Base-by-base conservation (phyloP, 495 filamentous ascomycete species). In the Viridothelium virens region DNA sequence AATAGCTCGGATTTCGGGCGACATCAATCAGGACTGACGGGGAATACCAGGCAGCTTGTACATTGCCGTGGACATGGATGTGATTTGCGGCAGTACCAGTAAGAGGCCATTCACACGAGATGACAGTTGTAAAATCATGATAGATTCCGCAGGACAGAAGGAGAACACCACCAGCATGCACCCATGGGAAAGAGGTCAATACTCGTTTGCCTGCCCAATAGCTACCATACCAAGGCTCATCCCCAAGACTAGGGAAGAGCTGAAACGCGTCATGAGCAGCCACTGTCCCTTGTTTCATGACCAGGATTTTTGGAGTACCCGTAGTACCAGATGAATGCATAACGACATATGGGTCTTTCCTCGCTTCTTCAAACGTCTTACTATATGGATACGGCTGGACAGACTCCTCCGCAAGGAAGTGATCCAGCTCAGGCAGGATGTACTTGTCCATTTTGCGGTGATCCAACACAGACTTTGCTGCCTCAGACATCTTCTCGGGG, bases 291-390 rank as follows among this genome's bases (percentile, higher is more conserved):
- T 59, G 53, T 36, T 59, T 59, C 5, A 59, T 18, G 18, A 59
- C 53, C 7, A 59, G 5, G n/a, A 59, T 36, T 31, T 76, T 73
- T 2, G 75, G 74, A 1, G 71, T 47, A 2, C 72, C 73, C 5
- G 71, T 75, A 2, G 74, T 68, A 14, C 74, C 74, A 2, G 73
- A 70, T 14, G 75, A 71, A 63, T 75, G 72, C 12, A 76, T 34
- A 34, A 74, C 68, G 16, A 77, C 61, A 56, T 62, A 63, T 14
- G 72, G 74, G 16, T 77, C 67, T 33, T 73, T 50, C 12, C 64
- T 46, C 3, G 70, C 74, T 63, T 76, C 72, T 2, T 72, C 73
- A 46, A 65, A 77, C 3, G 56, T 65, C 38, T 71, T 70, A 2
- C 5, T 65, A 63, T 72, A 75, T 4, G 67, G 71, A 53, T 71